Conservation (phyloP, 768 basidiomycete species). For the Phlegmacium glaucopus region DNA sequence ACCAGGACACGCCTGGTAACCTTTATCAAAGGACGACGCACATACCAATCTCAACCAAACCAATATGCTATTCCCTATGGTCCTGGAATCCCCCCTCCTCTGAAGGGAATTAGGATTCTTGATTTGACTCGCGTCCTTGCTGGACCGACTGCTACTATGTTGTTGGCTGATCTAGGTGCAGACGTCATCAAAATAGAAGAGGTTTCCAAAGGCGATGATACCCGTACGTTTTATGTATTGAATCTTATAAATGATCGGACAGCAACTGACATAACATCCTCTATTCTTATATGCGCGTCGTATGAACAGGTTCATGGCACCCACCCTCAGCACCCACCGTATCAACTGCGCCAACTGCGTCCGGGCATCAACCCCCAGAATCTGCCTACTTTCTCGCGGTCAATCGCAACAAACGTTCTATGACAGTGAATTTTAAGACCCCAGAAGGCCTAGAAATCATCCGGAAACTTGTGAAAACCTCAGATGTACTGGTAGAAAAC, state of each 20-base stretch:
- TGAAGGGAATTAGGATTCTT: constrained; percentile 78
- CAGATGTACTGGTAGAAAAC: constrained; percentile 91
- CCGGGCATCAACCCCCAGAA: constrained; percentile 76
- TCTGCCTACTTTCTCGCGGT: constrained; percentile 89
- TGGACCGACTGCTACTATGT: constrained; percentile 91
- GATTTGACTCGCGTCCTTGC: constrained; percentile 90
- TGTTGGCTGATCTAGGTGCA: constrained; percentile 88
- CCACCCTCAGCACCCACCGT: constrained; percentile 57
- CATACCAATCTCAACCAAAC: constrained; percentile 16
- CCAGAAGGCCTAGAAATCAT: constrained; percentile 75
- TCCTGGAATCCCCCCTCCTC: constrained; percentile 69
- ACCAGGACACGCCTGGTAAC: no score
- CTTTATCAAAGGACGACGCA: constrained; percentile 1
- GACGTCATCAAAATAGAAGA: constrained; percentile 95
- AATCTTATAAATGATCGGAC: neutral
- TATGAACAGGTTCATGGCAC: constrained; percentile 54
- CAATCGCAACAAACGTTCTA: constrained; percentile 87
- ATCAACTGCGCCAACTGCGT: constrained; percentile 44
- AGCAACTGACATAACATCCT: neutral
- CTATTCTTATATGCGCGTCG: neutral
- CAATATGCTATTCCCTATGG: constrained; percentile 26
- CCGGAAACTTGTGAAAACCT: constrained; percentile 60
- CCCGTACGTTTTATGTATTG: constrained; percentile 46
- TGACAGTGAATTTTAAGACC: constrained; percentile 86
- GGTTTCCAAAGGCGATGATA: constrained; percentile 81